A percentile compares a stretch with the other conserved stretches of the same genome.
These are phyloP conservation scores for Hysterangium stoloniferum DNA, from an alignment of 768 basidiomycete genomes.

Conservation along the genomic window DNA sequence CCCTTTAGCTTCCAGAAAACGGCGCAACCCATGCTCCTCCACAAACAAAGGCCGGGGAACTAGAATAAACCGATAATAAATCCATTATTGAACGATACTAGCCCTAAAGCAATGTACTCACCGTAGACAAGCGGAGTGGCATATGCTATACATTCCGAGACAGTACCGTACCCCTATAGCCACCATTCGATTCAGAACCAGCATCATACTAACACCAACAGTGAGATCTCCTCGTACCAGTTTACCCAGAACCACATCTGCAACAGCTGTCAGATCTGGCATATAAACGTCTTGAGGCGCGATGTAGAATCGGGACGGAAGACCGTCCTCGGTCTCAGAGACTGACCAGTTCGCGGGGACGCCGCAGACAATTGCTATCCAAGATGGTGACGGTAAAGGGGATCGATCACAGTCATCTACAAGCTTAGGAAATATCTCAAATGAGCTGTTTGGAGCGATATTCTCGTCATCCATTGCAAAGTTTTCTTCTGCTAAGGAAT, in stretches of 20 bases:
- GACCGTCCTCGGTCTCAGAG: constrained; percentile 25
- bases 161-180: constrained; percentile 74
- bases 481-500: no score
- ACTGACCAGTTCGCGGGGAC: constrained; percentile 44
- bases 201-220: background rate
- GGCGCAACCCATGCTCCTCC: constrained; percentile 69
- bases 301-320: constrained; percentile 68
- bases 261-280: constrained; percentile 70
- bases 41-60: constrained; percentile 75
- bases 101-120: no score
- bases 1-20: constrained; percentile 55
- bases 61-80: constrained; percentile 19
- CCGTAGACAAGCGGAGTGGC: constrained; percentile 75
- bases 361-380: constrained; percentile 79
- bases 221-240: constrained; percentile 36
- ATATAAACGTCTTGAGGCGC: constrained; percentile 75
- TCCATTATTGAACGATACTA: background rate
- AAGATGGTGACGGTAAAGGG: constrained; percentile 57
- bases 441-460: constrained; percentile 9
- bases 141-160: constrained; percentile 70
- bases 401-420: constrained; percentile 26
- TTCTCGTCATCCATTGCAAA: constrained; percentile 31
- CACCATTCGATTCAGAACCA: background rate
- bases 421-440: background rate
- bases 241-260: constrained; percentile 72